Conservation (phyloP, 768 basidiomycete species). For the Dendrothele bispora region DNA sequence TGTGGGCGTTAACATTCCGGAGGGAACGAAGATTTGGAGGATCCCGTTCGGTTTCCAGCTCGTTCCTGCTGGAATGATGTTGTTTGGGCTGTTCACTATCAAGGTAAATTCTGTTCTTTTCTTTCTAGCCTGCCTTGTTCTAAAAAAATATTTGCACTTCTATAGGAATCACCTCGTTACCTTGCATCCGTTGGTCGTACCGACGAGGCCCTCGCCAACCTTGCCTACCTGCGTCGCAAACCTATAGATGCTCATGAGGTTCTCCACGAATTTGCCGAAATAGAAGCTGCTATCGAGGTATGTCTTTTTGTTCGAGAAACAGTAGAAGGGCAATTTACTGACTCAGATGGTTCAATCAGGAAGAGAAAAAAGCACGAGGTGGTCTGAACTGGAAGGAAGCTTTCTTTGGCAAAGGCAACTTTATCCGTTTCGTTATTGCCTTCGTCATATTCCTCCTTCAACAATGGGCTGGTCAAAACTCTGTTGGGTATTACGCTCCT, state of each 20-base stretch:
- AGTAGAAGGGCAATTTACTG: too few species aligned
- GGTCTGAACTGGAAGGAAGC: constrained; percentile 70
- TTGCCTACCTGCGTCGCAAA: constrained; percentile 63
- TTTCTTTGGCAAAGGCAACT: constrained; percentile 81
- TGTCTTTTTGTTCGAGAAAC: too few species aligned
- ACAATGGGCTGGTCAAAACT: constrained; percentile 85
- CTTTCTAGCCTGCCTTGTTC: constrained; percentile 7
- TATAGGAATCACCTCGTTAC: constrained; percentile 75
- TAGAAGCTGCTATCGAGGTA: constrained; percentile 75
- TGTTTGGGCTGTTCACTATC: constrained; percentile 46
- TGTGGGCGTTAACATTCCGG: constrained; percentile 40
- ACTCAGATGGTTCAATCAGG: too few species aligned
- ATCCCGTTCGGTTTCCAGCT: constrained; percentile 59
- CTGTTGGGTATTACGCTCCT: constrained; percentile 75
- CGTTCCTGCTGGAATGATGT: constrained; percentile 56
- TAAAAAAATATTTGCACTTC: background rate
- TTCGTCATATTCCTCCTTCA: constrained; percentile 78
- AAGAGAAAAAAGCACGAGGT: constrained; percentile 66
- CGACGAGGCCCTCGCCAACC: constrained; percentile 54
- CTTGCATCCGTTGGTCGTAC: constrained; percentile 62
- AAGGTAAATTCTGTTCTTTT: constrained; percentile 23
- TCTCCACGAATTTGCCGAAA: constrained; percentile 71
- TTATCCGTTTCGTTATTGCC: constrained; percentile 82
- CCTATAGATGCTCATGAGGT: constrained; percentile 41
- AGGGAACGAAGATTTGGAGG: constrained; percentile 44